Base-by-base conservation (phyloP, 805 yeast species). In the Kluyveromyces lactis region DNA sequence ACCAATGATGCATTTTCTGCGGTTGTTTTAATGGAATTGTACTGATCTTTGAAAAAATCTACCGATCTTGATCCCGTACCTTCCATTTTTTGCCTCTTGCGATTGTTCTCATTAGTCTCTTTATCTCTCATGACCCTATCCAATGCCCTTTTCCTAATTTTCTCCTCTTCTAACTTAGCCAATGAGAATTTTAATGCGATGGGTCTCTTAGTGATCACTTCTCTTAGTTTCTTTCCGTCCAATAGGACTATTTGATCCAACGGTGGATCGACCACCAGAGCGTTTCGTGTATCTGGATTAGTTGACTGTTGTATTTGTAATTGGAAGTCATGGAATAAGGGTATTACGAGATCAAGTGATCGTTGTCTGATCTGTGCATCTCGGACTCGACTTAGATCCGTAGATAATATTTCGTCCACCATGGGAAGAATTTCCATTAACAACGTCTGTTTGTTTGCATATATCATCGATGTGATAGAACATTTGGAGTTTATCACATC, bases 31-130 rank as follows among this genome's bases (percentile, higher is more conserved):
- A 40, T 33, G 15, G 38, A 48, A 13, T 56, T 61, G 39, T 74
- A 73, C 43, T 72, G 74, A 18, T 46, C 54, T 42, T 66, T 71
- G 59, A 75, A 69, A 41, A 57, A 68, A 28, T 67, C 71, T 4
- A 63, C 56, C 13, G 55, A 42, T 13, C 45, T 52, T 3, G 46
- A 46, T 11, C 18, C 40, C 15, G 49, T 54, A 40, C 41, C 50
- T 24, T 43, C 35, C 38, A 43, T 53, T 31, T 45, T 51, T 42
- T 9, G 48, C 38, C 52, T 51, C 31, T 39, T 45, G 13, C 40
- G 47, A 11, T 36, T 48, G 26, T 50, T 57, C 31, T 51, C 51
- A 12, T 43, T 40, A 17, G 40, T 44, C 31, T 43, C 44, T 31
- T 42, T 45, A 3, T 46, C 48, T 18, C 41, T 45, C 18, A 40